A percentile compares a stretch with the other conserved stretches of the same genome.
These are phyloP conservation scores for Lomentospora prolificans DNA, from an alignment of 2,329 filamentous ascomycete species.

Conservation along the genomic window DNA sequence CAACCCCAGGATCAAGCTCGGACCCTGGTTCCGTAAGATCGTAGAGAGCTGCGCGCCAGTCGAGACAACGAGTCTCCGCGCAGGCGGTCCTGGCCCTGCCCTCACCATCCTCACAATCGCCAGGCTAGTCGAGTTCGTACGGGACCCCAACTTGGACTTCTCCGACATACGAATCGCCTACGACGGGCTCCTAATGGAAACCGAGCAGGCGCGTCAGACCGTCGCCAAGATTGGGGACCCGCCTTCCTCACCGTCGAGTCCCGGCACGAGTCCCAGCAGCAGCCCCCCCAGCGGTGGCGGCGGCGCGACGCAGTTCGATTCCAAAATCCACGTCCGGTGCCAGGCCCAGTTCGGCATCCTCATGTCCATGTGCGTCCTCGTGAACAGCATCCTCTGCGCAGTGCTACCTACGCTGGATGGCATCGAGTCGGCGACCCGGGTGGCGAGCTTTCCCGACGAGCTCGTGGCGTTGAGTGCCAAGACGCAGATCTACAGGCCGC, in stretches of 20 bases:
- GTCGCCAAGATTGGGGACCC: constrained; percentile 3
- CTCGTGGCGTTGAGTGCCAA: constrained; percentile 15
- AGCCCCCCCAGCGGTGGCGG: background rate
- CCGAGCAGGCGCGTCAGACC: background rate
- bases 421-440: constrained; percentile 12
- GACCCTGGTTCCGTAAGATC: constrained; percentile 14
- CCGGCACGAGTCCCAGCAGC: constrained; percentile 5
- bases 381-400: constrained; percentile 17
- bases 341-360: constrained; percentile 13
- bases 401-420: constrained; percentile 11
- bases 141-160: constrained; percentile 13
- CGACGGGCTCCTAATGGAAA: constrained; percentile 8
- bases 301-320: background rate
- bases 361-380: constrained; percentile 14
- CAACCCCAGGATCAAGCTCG: constrained; percentile 17
- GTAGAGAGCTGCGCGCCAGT: constrained; percentile 9
- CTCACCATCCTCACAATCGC: constrained; percentile 10
- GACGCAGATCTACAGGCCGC: constrained; percentile 15
- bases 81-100: constrained; percentile 2
- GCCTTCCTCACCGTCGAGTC: too few relatives aligned
- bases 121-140: constrained; percentile 14
- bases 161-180: constrained; percentile 13
- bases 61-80: background rate
- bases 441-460: constrained; percentile 14
- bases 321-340: constrained; percentile 4